These are phyloP conservation scores for Dacryopinax primogenitus DNA, from an alignment of 768 basidiomycete species.

Conservation along the genomic window DNA sequence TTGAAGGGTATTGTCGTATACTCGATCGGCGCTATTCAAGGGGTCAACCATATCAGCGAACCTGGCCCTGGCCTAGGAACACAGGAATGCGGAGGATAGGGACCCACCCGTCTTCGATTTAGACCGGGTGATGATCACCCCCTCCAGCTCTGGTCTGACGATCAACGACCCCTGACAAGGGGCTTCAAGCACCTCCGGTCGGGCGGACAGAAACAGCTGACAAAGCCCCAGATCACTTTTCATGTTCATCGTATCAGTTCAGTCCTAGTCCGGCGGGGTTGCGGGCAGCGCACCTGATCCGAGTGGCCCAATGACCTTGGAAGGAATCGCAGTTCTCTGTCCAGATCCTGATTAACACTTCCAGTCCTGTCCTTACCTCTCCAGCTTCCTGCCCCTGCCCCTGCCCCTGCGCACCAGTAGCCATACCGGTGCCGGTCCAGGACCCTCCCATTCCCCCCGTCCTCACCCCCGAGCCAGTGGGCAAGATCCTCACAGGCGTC, in stretches of 20 bases:
- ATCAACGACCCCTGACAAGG: constrained; percentile 87
- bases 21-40: constrained; percentile 58
- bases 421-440: too few species aligned
- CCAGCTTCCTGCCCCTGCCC: too few species aligned
- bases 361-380: constrained; percentile 45
- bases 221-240: constrained; percentile 62
- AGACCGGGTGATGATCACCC: constrained; percentile 96
- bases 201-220: constrained; percentile 53
- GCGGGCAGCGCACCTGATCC: constrained; percentile 41
- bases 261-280: background rate
- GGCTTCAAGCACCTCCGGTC: constrained; percentile 53
- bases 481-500: constrained; percentile 35
- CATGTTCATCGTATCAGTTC: background rate
- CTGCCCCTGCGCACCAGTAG: too few species aligned
- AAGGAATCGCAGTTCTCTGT: constrained; percentile 89
- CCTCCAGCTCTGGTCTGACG: constrained; percentile 60
- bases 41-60: too few species aligned
- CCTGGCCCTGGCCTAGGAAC: too few species aligned
- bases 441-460: too few species aligned
- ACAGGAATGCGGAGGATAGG: too few species aligned
- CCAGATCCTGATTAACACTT: constrained; percentile 84
- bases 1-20: constrained; percentile 81
- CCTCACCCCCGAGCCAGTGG: too few species aligned
- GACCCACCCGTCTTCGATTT: constrained; percentile 69
- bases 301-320: constrained; percentile 87